Evolutionary conservation across 805 yeast species (phyloP).

Genomic region (Yamadazyma nakazawae): DNA sequence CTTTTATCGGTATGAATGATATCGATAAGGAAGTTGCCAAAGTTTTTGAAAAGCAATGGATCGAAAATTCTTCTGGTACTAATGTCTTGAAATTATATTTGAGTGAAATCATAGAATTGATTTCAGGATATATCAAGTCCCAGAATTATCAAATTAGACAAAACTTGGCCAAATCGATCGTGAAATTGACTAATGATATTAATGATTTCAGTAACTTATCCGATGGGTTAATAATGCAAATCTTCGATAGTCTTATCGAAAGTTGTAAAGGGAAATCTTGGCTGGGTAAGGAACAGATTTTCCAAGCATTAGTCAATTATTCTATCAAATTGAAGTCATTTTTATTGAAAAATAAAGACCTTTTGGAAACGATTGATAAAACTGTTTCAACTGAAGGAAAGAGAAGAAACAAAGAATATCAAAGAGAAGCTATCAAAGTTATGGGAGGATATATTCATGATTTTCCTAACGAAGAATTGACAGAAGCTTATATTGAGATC

Average conservation of each 20-base stretch:
- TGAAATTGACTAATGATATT: conserved; percentile 48
- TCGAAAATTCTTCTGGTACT: conserved; percentile 74
- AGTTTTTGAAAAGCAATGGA: conserved; percentile 67
- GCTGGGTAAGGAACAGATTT: conserved; percentile 79
- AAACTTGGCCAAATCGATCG: conserved; percentile 65
- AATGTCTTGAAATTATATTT: conserved; percentile 69
- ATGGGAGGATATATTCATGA: conserved; percentile 49
- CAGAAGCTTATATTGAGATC: conserved; percentile 35
- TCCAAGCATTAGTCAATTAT: conserved; percentile 65
- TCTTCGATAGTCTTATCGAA: conserved; percentile 53
- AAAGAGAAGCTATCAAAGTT: conserved; percentile 49
- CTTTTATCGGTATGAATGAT: conserved; percentile 77
- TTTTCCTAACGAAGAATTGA: conserved; percentile 34
- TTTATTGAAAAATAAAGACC: conserved; percentile 24
- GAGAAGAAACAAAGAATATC: conserved; percentile 65
- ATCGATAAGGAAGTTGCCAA: conserved; percentile 41
- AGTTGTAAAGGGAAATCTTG: conserved; percentile 79
- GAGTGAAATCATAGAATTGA: conserved; percentile 59
- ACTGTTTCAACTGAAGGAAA: conserved; percentile 58
- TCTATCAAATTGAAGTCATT: conserved; percentile 43
- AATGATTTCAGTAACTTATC: conserved; percentile 25
- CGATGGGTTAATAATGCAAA: conserved; percentile 15
- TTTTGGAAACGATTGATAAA: conserved; percentile 38
- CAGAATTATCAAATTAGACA: conserved; percentile 63
- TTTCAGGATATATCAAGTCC: conserved; percentile 49